Conservation (phyloP, 257 asterid species). For the Salvia splendens region DNA sequence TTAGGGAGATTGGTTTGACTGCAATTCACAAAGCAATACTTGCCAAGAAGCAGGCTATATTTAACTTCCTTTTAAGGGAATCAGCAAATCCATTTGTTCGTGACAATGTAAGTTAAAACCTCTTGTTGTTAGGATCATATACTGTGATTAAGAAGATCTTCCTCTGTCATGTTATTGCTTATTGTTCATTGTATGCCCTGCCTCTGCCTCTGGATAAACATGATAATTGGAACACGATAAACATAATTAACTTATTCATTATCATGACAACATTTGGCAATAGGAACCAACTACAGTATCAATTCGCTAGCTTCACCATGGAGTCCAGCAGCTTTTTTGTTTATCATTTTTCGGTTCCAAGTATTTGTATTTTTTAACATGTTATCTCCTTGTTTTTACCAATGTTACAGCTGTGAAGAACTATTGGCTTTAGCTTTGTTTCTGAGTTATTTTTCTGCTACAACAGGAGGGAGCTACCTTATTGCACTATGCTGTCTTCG, state of each 20-base stretch:
- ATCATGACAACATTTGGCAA: constrained; percentile 9
- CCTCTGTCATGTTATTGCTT: constrained; percentile 11
- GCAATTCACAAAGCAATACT: constrained; percentile 88
- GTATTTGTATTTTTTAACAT: not conserved
- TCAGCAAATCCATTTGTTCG: constrained; percentile 79
- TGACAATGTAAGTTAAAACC: constrained; percentile 62
- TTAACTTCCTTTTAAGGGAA: constrained; percentile 83
- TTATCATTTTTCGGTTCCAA: not conserved
- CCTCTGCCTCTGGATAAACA: not conserved
- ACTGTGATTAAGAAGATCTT: constrained; percentile 15
- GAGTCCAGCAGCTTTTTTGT: not conserved
- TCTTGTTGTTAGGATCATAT: constrained; percentile 15
- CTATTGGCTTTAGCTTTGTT: constrained; percentile 9
- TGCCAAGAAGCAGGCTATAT: constrained; percentile 83
- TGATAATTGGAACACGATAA: constrained; percentile 6
- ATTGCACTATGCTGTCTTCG: constrained; percentile 86
- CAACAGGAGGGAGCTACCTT: constrained; percentile 88
- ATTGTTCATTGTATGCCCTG: constrained; percentile 2
- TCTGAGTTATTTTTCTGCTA: constrained; percentile 23
- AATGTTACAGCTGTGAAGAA: too few relatives aligned
- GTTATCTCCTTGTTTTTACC: not conserved
- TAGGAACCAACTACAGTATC: not conserved
- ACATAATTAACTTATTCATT: not conserved
- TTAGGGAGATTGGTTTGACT: constrained; percentile 54
- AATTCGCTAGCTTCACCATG: constrained; percentile 1